Percentiles rank a stretch among this genome's conserved stretches.
phyloP scores from a whole-genome alignment of 2,329 filamentous ascomycete genomes.

The Anisogramma anomala region DNA sequence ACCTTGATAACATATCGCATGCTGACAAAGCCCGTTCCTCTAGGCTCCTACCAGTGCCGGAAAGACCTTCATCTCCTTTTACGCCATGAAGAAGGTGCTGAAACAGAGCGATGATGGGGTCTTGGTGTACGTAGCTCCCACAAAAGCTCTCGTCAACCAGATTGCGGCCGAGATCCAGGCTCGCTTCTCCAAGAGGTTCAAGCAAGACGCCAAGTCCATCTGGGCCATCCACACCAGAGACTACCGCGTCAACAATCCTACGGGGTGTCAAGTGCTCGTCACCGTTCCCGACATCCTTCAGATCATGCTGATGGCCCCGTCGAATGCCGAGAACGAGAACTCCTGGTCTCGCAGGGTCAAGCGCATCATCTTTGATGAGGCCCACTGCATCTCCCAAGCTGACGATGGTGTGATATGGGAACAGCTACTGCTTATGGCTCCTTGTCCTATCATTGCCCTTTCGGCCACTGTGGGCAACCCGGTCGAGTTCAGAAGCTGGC shows the following conservation, averaged over 20 bases:
- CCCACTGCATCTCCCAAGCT: constrained; percentile 67
- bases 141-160: constrained; percentile 73
- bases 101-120: constrained; percentile 57
- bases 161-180: constrained; percentile 70
- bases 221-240: constrained; percentile 73
- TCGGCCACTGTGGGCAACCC: constrained; percentile 74
- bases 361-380: constrained; percentile 72
- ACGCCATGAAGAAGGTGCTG: constrained; percentile 68
- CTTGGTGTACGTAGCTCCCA: constrained; percentile 69
- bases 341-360: constrained; percentile 57
- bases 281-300: constrained; percentile 70
- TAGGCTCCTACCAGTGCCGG: not conserved
- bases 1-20: no score
- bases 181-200: constrained; percentile 57
- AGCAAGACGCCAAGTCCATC: constrained; percentile 51
- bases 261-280: constrained; percentile 62
- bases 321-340: constrained; percentile 43
- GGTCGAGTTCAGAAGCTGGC: constrained; percentile 56
- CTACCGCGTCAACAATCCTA: constrained; percentile 61
- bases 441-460: constrained; percentile 67
- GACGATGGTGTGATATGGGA: constrained; percentile 72
- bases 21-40: no score
- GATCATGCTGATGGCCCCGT: constrained; percentile 59
- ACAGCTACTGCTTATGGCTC: constrained; percentile 60
- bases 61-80: constrained; percentile 53